phyloP scores from a whole-genome alignment of 2,329 filamentous ascomycete genomes.

The Pyricularia sp. region DNA sequence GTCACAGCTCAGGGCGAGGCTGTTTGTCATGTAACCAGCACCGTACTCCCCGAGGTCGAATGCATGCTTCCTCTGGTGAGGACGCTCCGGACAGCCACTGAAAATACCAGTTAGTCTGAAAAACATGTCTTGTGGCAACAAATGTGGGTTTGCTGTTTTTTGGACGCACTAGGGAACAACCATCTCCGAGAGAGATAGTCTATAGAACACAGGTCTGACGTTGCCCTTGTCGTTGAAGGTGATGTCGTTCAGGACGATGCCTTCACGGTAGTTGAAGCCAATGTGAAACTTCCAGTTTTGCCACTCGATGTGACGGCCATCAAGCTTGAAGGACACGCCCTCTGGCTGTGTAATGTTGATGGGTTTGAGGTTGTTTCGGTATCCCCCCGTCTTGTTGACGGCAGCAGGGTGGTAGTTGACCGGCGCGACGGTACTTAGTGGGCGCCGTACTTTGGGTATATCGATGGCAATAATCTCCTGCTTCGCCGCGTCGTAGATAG shows the following conservation, averaged over 20 bases:
- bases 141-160: not conserved
- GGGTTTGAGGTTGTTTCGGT: constrained; percentile 67
- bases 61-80: constrained; percentile 73
- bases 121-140: not conserved
- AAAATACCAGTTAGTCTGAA: not conserved
- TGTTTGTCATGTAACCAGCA: constrained; percentile 73
- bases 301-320: constrained; percentile 70
- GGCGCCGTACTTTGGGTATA: constrained; percentile 67
- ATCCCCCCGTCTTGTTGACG: constrained; percentile 65
- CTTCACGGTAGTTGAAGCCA: constrained; percentile 91
- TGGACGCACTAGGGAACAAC: constrained; percentile 64
- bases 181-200: constrained; percentile 86
- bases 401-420: constrained; percentile 73
- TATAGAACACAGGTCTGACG: constrained; percentile 74
- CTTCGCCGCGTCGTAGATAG: constrained; percentile 78
- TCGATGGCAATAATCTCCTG: constrained; percentile 75
- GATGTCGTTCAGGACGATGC: constrained; percentile 83
- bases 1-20: constrained; percentile 66
- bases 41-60: constrained; percentile 70
- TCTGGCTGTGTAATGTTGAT: constrained; percentile 65
- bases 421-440: constrained; percentile 58
- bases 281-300: constrained; percentile 92
- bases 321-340: constrained; percentile 74
- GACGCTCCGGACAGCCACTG: constrained; percentile 63
- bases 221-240: constrained; percentile 78